Evolutionary conservation across 805 yeast species (phyloP).

Genomic region (Millerago galiae): DNA sequence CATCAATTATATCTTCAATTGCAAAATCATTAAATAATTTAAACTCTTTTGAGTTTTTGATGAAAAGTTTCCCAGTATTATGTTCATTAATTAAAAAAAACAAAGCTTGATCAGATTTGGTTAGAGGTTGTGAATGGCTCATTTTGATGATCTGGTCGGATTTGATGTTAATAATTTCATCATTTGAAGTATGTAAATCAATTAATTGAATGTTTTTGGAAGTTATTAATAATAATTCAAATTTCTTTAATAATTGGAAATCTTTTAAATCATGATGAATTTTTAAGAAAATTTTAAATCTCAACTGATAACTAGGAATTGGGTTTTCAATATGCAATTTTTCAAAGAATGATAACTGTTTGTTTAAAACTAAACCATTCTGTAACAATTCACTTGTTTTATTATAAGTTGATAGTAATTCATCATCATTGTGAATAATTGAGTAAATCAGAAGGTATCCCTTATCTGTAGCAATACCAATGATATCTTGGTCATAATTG

Average conservation of each 20-base stretch:
- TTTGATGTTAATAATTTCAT: slow-evolving; percentile 8
- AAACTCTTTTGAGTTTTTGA: slow-evolving; percentile 3
- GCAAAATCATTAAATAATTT: neutral
- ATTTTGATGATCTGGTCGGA: slow-evolving; percentile 5
- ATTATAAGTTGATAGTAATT: slow-evolving; percentile 17
- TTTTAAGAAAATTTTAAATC: slow-evolving; percentile 23
- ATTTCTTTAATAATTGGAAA: slow-evolving; percentile 14
- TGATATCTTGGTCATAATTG: slow-evolving; percentile 19
- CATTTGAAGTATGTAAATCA: slow-evolving; percentile 10
- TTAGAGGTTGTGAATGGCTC: neutral
- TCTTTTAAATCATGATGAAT: slow-evolving; percentile 19
- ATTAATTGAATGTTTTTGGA: slow-evolving; percentile 14
- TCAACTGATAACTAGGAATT: slow-evolving; percentile 16
- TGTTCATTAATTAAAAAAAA: slow-evolving; percentile 6
- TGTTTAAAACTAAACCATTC: slow-evolving; percentile 19
- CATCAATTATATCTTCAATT: slow-evolving; percentile 4
- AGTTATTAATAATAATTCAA: slow-evolving; percentile 15
- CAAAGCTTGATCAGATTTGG: neutral
- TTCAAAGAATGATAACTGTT: slow-evolving; percentile 13
- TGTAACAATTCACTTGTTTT: slow-evolving; percentile 16
- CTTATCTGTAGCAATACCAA: slow-evolving; percentile 30
- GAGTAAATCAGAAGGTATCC: slow-evolving; percentile 34
- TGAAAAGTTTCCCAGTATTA: slow-evolving; percentile 6
- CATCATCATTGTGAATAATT: slow-evolving; percentile 16
- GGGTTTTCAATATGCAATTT: slow-evolving; percentile 18